Evolutionary conservation across 192 early-diverging fungal genomes (phyloP).

Genomic region (Backusella circina): DNA sequence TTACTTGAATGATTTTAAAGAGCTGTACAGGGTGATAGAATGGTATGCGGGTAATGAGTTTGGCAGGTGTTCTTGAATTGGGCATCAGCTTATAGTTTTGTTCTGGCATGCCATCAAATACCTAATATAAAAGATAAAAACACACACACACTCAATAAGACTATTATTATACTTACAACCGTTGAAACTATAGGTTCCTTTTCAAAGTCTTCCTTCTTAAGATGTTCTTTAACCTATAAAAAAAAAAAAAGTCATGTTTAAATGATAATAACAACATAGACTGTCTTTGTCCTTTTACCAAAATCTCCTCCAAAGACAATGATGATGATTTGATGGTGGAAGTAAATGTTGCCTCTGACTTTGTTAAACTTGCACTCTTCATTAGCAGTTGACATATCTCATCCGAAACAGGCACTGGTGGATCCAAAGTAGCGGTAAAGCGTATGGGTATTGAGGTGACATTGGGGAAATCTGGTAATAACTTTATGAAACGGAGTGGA

Average conservation of each 20-base stretch:
- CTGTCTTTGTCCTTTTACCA: neutral
- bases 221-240: neutral
- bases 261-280: neutral
- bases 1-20: constrained; percentile 26
- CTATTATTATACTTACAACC: neutral
- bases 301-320: constrained; percentile 23
- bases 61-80: constrained; percentile 9
- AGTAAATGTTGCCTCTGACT: neutral
- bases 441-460: constrained; percentile 16
- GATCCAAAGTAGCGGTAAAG: constrained; percentile 25
- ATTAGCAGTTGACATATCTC: constrained; percentile 15
- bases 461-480: constrained; percentile 7
- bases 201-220: neutral
- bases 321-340: neutral
- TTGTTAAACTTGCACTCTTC: constrained; percentile 2
- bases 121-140: neutral
- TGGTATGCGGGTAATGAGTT: constrained; percentile 25
- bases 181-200: neutral
- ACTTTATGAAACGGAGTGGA: constrained; percentile 21
- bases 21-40: constrained; percentile 32
- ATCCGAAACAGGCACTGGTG: constrained; percentile 26
- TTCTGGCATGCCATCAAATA: neutral
- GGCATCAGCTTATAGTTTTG: constrained; percentile 20
- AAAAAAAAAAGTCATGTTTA: neutral
- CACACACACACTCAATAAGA: neutral